These are phyloP conservation scores for Rhizophagus sp. DNA, from an alignment of 192 early-diverging fungal species.

Conservation along the genomic window DNA sequence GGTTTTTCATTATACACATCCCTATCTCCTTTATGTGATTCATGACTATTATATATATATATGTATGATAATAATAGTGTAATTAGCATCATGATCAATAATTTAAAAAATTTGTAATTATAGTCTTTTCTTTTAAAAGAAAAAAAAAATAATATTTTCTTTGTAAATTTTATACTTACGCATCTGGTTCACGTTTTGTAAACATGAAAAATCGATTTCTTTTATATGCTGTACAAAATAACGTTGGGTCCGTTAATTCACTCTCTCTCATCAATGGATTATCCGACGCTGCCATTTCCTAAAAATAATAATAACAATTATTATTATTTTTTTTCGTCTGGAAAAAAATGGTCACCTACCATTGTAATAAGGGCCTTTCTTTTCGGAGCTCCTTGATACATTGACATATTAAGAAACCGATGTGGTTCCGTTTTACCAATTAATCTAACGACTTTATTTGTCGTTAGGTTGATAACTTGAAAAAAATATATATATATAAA, in stretches of 20 bases:
- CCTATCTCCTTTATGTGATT: slow-evolving; percentile 63
- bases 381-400: slow-evolving; percentile 89
- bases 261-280: slow-evolving; percentile 72
- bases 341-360: slow-evolving; percentile 39
- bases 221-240: slow-evolving; percentile 90
- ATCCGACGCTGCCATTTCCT: slow-evolving; percentile 86
- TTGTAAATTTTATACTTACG: slow-evolving; percentile 42
- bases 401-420: slow-evolving; percentile 83
- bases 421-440: slow-evolving; percentile 92
- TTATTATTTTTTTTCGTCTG: neutral
- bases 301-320: slow-evolving; percentile 8
- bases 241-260: slow-evolving; percentile 74
- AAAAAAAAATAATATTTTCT: neutral
- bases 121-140: neutral
- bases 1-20: slow-evolving; percentile 99
- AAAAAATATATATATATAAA: neutral
- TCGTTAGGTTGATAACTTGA: slow-evolving; percentile 75
- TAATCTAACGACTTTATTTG: slow-evolving; percentile 81
- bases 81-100: neutral
- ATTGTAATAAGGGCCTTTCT: slow-evolving; percentile 75
- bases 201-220: slow-evolving; percentile 96
- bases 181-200: slow-evolving; percentile 82
- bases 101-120: neutral
- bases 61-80: neutral
- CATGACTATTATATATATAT: slow-evolving; percentile 29